Evolutionary conservation across 2,329 filamentous ascomycete species (phyloP).

Genomic region (Ophiostoma sp.): DNA sequence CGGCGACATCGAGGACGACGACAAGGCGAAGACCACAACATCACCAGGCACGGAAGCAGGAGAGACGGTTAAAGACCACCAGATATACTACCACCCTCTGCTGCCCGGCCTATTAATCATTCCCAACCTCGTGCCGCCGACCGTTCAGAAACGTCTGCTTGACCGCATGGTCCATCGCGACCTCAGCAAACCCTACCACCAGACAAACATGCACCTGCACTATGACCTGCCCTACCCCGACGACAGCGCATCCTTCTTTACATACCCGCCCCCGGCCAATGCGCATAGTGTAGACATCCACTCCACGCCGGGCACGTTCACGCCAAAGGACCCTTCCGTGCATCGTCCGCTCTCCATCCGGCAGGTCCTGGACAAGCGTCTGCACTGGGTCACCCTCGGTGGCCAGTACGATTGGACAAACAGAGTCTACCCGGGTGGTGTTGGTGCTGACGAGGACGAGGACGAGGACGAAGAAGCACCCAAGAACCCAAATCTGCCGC

Average conservation of each 20-base stretch:
- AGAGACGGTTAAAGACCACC: slow-evolving; percentile 30
- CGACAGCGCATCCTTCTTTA: slow-evolving; percentile 48
- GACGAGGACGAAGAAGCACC: slow-evolving; percentile 29
- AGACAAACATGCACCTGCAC: slow-evolving; percentile 66
- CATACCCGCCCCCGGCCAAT: slow-evolving; percentile 39
- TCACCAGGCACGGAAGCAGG: not conserved
- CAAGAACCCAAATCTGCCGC: slow-evolving; percentile 46
- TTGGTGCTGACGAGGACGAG: slow-evolving; percentile 33
- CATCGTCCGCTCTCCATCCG: slow-evolving; percentile 68
- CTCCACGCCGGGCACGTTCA: slow-evolving; percentile 48
- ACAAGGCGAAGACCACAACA: not conserved
- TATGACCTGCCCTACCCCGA: slow-evolving; percentile 35
- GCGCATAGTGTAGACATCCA: slow-evolving; percentile 48
- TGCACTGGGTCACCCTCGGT: slow-evolving; percentile 91
- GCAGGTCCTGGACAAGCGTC: slow-evolving; percentile 68
- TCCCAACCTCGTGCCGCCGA: slow-evolving; percentile 65
- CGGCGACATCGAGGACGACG: slow-evolving; percentile 14
- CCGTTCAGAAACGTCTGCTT: slow-evolving; percentile 64
- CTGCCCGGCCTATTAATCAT: slow-evolving; percentile 75
- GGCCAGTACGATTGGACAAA: slow-evolving; percentile 96
- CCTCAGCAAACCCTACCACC: slow-evolving; percentile 64
- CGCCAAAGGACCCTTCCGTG: slow-evolving; percentile 64
- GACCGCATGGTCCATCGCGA: slow-evolving; percentile 62
- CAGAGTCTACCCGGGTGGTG: slow-evolving; percentile 63
- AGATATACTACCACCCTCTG: slow-evolving; percentile 59